phyloP scores from a whole-genome alignment of 2,329 filamentous ascomycete species.

The Colletotrichum brevisporum region DNA sequence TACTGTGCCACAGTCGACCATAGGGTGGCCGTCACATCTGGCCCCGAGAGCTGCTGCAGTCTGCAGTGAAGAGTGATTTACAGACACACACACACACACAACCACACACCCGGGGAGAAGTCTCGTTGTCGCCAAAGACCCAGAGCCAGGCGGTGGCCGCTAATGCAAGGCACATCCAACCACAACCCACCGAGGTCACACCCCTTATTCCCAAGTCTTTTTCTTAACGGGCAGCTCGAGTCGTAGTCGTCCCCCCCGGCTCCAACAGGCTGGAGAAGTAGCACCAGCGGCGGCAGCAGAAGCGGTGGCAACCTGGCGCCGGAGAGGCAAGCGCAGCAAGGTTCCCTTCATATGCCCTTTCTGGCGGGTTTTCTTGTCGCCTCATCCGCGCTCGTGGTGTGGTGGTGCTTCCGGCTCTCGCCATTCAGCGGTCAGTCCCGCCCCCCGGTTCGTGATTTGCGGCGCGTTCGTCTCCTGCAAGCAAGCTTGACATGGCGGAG shows the following conservation, averaged over 20 bases:
- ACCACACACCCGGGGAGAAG: slow-evolving; percentile 2
- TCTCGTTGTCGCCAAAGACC: slow-evolving; percentile 35
- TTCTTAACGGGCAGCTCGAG: too few relatives aligned
- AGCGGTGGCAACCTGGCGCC: not conserved
- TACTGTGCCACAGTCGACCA: slow-evolving; percentile 5
- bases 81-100: not conserved
- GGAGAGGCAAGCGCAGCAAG: not conserved
- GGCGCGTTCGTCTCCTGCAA: not conserved
- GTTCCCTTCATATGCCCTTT: not conserved
- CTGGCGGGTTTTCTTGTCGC: slow-evolving; percentile 20
- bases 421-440: slow-evolving; percentile 18
- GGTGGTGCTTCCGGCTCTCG: too few relatives aligned
- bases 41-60: not conserved
- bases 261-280: too few relatives aligned
- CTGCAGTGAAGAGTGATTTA: not conserved
- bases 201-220: not conserved
- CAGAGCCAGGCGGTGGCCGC: slow-evolving; percentile 25
- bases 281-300: not conserved
- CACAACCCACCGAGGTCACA: slow-evolving; percentile 25
- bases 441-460: not conserved
- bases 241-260: too few relatives aligned
- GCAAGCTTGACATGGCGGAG: too few relatives aligned
- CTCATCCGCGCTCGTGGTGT: slow-evolving; percentile 12
- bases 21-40: not conserved
- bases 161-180: slow-evolving; percentile 42